phyloP scores from a whole-genome alignment of 139 green algal species.

The Micractinium sp. region DNA sequence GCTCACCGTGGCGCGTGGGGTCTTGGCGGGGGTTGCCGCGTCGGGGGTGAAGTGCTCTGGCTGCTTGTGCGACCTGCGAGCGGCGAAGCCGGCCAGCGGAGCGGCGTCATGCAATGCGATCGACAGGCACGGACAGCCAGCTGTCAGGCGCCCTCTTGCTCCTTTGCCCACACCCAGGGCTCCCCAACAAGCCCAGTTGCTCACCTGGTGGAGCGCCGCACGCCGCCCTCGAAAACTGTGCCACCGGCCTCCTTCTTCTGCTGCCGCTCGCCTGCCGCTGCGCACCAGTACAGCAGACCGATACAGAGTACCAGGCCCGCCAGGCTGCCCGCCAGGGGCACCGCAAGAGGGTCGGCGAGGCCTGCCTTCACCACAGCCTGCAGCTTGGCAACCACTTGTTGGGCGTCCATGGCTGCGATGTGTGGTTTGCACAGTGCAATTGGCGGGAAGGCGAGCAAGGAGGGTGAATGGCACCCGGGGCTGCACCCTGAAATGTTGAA shows the following conservation, averaged over 20 bases:
- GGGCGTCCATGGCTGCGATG: constrained; percentile 1
- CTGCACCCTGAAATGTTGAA: too few relatives aligned
- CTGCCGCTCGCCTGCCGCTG: not conserved
- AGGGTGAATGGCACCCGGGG: too few relatives aligned
- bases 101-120: too few relatives aligned
- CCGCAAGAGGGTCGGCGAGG: constrained; percentile 8
- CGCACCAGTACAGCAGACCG: constrained; percentile 23
- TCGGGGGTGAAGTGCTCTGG: not conserved
- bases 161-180: not conserved
- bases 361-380: not conserved
- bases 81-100: too few relatives aligned
- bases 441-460: too few relatives aligned
- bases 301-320: constrained; percentile 19
- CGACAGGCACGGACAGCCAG: not conserved
- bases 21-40: not conserved
- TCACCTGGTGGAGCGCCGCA: constrained; percentile 28
- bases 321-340: constrained; percentile 16
- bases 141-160: not conserved
- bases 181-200: too few relatives aligned
- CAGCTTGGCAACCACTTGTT: not conserved
- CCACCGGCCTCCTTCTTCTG: constrained; percentile 17
- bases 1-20: constrained; percentile 3
- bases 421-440: not conserved
- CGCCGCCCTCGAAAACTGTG: constrained; percentile 14
- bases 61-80: constrained; percentile 16